Base-by-base conservation (phyloP, 1,139 yeast genomes). In the Taiozyma sp. region DNA sequence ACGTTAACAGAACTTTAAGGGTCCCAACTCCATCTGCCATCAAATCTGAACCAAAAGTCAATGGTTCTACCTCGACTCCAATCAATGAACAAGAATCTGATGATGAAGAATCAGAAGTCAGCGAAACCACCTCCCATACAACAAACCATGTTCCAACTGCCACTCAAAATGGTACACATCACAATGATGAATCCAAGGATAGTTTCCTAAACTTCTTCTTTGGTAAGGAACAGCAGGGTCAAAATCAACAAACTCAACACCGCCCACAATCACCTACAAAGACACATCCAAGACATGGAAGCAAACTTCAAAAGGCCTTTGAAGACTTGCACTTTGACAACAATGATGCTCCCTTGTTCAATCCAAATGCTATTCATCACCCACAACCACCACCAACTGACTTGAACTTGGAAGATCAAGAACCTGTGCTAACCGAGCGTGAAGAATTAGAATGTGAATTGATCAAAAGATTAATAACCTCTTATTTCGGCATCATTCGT, bases 361-460 rank as follows among this genome's bases (percentile, higher is more conserved):
- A 40, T 40, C 29, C 26, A 4, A 47, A 44, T 43, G 41, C 43
- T 32, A 46, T 48, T 11, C 13, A 40, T 11, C 48, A 51, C 22
- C 47, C 49, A 35, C 52, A 48, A 21, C 53, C 46, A 30, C 54
- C 52, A 13, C 56, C 59, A 16, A 53, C 50, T 42, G 61, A 58
- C 22, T 65, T 64, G 24, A 56, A 72, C 13, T 67, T 75, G 34
- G 65, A 64, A 28, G 64, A 62, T 43, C 70, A 68, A 21, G 69
- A 73, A 60, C 66, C 69, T 37, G 79, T 76, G 45, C 70, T 93
- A 55, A 78, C 85, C 37, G 97, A 93, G 62, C 81, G 96, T 53
- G 99, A 95, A 66, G 89, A 88, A 62, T 74, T 95, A 54, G 99
- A 95, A 70, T 90, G 97, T 68, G 99, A 93, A 67, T 78, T 95